These are phyloP conservation scores for Strobilomyces confusus DNA, from an alignment of 768 basidiomycete genomes.

Conservation along the genomic window DNA sequence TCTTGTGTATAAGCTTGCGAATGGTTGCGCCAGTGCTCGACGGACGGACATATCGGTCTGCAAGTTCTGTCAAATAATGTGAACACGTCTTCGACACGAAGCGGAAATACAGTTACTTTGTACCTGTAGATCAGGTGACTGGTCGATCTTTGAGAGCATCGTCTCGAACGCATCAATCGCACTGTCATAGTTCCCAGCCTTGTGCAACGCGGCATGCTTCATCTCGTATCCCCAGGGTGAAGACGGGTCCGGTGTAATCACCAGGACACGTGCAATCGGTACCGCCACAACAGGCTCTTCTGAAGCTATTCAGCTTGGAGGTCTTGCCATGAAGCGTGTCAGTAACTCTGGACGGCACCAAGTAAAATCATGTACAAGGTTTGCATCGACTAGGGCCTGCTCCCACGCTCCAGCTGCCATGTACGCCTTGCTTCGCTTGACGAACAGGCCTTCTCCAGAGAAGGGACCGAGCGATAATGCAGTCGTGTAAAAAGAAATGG, in stretches of 20 bases:
- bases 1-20: not conserved
- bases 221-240: too few species aligned
- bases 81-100: too few species aligned
- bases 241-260: too few species aligned
- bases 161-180: too few species aligned
- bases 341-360: not conserved
- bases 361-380: not conserved
- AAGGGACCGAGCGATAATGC: not conserved
- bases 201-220: too few species aligned
- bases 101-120: too few species aligned
- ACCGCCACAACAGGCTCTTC: constrained; percentile 70
- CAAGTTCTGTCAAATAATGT: not conserved
- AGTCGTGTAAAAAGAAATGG: not conserved
- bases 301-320: constrained; percentile 71
- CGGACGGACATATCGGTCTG: not conserved
- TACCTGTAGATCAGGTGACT: too few species aligned
- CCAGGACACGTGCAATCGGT: constrained; percentile 45
- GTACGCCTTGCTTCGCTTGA: not conserved
- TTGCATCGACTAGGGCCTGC: not conserved
- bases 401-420: not conserved
- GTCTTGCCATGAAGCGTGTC: constrained; percentile 62
- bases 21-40: not conserved
- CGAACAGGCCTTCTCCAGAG: not conserved
- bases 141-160: too few species aligned
- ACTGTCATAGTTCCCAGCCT: too few species aligned